Percentiles rank a stretch among this genome's conserved stretches.
These are phyloP conservation scores for Monilinia fructicola DNA, from an alignment of 2,329 filamentous ascomycete genomes.

Conservation along the genomic window DNA sequence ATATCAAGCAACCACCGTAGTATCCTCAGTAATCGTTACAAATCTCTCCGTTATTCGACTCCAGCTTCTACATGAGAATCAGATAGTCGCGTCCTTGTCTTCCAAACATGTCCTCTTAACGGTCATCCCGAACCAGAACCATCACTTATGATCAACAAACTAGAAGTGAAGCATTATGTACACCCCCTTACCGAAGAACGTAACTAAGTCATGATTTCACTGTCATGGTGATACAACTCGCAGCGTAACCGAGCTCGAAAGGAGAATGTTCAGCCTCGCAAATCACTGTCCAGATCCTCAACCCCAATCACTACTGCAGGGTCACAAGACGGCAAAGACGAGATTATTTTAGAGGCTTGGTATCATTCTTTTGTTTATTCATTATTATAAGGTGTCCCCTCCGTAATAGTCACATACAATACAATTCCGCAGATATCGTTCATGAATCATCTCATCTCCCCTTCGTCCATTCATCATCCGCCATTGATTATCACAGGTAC, in stretches of 20 bases:
- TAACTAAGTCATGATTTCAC: not conserved
- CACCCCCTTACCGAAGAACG: not conserved
- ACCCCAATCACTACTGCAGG: not conserved
- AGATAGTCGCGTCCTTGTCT: not conserved
- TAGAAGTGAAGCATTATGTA: not conserved
- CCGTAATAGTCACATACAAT: not conserved
- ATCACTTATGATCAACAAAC: not conserved
- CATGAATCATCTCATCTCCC: not conserved
- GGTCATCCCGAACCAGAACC: not conserved
- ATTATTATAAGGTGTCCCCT: slow-evolving; percentile 6
- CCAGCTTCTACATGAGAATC: too few species aligned
- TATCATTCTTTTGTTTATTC: slow-evolving; percentile 10
- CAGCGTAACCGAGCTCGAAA: slow-evolving; percentile 1
- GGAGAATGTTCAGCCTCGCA: not conserved
- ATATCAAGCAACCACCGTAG: not conserved
- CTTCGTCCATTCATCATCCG: not conserved
- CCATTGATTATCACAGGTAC: not conserved
- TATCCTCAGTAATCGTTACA: not conserved
- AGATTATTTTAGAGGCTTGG: not conserved
- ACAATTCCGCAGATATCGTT: not conserved
- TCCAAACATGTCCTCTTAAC: not conserved
- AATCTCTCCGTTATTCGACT: not conserved
- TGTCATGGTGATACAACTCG: not conserved
- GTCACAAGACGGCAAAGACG: not conserved
- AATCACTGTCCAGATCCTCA: not conserved